Conservation (phyloP, 352 stramenopile species). For the Phytopythium mirpurense region DNA sequence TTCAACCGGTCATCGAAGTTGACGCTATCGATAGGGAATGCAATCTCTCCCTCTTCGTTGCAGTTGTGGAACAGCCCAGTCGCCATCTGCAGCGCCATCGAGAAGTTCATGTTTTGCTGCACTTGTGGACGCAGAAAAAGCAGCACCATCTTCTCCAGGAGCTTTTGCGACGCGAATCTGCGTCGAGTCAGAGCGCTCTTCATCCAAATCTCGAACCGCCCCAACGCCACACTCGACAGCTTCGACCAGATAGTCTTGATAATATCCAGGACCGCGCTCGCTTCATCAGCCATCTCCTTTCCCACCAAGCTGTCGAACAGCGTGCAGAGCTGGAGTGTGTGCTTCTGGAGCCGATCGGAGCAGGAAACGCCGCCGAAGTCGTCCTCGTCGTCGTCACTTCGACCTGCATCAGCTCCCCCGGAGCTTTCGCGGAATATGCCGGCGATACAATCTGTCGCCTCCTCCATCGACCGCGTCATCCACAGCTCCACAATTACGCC, state of each 20-base stretch:
- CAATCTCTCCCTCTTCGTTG: conserved; percentile 13
- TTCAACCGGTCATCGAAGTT: conserved; percentile 10
- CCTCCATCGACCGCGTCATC: conserved; percentile 15
- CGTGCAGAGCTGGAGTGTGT: conserved; percentile 14
- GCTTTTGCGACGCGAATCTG: conserved; percentile 13
- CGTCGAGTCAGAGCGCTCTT: conserved; percentile 13
- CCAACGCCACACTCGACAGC: conserved; percentile 9
- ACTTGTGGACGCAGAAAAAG: conserved; percentile 29
- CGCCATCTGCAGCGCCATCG: conserved; percentile 23
- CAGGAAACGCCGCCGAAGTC: conserved; percentile 10
- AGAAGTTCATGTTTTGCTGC: conserved; percentile 10
- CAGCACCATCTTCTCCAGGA: conserved; percentile 26
- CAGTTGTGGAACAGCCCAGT: conserved; percentile 29
- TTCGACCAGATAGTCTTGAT: conserved; percentile 18
- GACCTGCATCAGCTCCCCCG: conserved; percentile 3
- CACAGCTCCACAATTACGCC: conserved; percentile 12
- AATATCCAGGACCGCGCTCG: conserved; percentile 11
- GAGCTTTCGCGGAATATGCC: conserved; percentile 7
- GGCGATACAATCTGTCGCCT: conserved; percentile 15
- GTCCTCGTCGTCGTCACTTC: conserved; percentile 12
- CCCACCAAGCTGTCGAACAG: conserved; percentile 16
- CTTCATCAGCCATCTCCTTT: conserved; percentile 10
- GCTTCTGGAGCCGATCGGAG: conserved; percentile 19
- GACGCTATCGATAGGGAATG: conserved; percentile 2
- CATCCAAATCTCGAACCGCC: conserved; percentile 24